Evolutionary conservation across 345 rosid genomes (phyloP), one percentile per base, ranked within the genome.

Genomic region (Salix udensis): DNA sequence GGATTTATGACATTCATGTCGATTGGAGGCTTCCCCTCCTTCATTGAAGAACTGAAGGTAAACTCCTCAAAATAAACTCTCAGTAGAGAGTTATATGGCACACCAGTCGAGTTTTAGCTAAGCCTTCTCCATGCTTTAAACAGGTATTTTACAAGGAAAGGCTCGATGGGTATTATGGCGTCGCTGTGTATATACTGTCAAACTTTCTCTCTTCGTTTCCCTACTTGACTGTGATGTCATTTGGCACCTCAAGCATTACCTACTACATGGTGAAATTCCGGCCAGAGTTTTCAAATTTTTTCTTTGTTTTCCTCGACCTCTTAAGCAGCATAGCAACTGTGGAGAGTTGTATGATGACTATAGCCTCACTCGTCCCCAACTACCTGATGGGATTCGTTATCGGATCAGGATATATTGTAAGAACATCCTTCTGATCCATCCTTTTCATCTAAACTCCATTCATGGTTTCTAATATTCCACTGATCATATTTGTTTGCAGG

Each of bases 1-100:
- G 89, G 91, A 19, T 88, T 88, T 64, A 88, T 88, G 91, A 84
- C 86, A 24, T 84, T 86, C 86, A 78, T 86, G 89, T 88, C 91
- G 62, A 80, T 88, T 69, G 88, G 89, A 74, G 89, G 89, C 42
- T 88, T 88, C 66, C 91, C 85, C 72, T 88, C 85, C 30, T 88
- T 88, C 80, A 83, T 84, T 13, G 89, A 88, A 82, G 91, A 88
- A 73, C 65, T 85, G 68, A 88, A 83, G 89, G 88, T 85, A 76
- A 55, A 21, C n/a, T 5, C 4, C 24, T 13, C 58, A 52, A 26
- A 2, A 39, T 55, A n/a, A 34, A 19, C 44, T 62, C 26, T n/a
- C 16, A 65, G 10, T 23, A 15, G 39, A 15, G 39, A 52, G 58
- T 52, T 16, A 0, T 0, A 52, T 2, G 58, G 23, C 58, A 18